These are phyloP conservation scores for Chimonanthus praecox DNA, from an alignment of 164 flowering plant species.

Conservation along the genomic window DNA sequence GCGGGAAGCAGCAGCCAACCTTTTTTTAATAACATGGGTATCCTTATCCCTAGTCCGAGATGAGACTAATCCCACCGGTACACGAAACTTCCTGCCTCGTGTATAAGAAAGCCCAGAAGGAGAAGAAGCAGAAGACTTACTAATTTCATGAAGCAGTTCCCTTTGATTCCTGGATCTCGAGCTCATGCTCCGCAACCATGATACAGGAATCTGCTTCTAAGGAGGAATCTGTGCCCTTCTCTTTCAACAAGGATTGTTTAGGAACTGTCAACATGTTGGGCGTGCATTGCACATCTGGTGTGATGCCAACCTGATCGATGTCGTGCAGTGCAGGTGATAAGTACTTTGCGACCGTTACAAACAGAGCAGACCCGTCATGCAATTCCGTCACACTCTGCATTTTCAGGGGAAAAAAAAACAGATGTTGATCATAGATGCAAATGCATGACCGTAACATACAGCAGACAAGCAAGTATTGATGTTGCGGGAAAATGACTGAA, in stretches of 20 bases:
- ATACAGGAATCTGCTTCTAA: constrained; percentile 90
- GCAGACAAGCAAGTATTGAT: too few relatives aligned
- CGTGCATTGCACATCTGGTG: constrained; percentile 88
- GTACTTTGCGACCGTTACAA: constrained; percentile 91
- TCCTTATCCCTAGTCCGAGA: too few relatives aligned
- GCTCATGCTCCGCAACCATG: constrained; percentile 87
- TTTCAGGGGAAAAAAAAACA: background rate
- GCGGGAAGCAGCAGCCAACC: too few relatives aligned
- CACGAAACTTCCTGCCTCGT: too few relatives aligned
- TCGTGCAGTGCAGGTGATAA: constrained; percentile 86
- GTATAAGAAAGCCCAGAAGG: too few relatives aligned
- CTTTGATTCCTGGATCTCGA: constrained; percentile 67
- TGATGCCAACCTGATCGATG: constrained; percentile 87
- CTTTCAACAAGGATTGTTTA: constrained; percentile 30
- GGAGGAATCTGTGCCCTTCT: constrained; percentile 33
- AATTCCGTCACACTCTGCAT: constrained; percentile 92
- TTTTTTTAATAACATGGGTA: too few relatives aligned
- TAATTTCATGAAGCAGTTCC: constrained; percentile 73
- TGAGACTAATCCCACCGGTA: too few relatives aligned
- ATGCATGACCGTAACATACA: too few relatives aligned
- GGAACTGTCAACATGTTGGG: constrained; percentile 60
- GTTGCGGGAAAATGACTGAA: background rate
- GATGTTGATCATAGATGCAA: background rate
- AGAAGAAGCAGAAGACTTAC: background rate
- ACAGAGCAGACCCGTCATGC: constrained; percentile 91